These are phyloP conservation scores for Phyllostachys edulis DNA, from an alignment of 176 grass and related monocot species.

Conservation along the genomic window DNA sequence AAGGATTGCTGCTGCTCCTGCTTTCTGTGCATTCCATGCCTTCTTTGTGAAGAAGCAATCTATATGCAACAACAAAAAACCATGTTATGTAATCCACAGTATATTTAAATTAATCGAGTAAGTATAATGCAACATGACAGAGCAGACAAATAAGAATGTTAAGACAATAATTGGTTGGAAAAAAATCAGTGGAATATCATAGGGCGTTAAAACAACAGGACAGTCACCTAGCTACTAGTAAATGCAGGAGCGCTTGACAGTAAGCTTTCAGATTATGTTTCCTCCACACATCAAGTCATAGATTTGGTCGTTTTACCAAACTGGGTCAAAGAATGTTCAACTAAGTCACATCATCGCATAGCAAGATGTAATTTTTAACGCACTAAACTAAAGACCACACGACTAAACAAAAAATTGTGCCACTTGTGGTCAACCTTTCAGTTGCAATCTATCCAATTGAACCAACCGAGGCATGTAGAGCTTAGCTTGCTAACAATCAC, in stretches of 20 bases:
- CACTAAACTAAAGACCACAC: not conserved
- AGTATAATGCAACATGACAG: not conserved
- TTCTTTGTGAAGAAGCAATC: conserved; percentile 76
- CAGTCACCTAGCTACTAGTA: not conserved
- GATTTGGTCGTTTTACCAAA: not conserved
- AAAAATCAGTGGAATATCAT: not conserved
- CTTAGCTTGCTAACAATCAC: not conserved
- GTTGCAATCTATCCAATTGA: not conserved
- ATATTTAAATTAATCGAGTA: not conserved
- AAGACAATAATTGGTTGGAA: not conserved
- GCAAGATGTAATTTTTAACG: not conserved
- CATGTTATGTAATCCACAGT: not conserved
- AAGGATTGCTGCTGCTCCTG: conserved; percentile 64
- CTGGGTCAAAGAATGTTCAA: not conserved
- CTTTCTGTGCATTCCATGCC: conserved; percentile 70
- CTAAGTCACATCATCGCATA: not conserved
- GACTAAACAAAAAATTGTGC: not conserved
- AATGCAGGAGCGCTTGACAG: not conserved
- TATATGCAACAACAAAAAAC: not conserved
- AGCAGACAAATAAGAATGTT: not conserved
- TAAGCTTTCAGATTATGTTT: not conserved
- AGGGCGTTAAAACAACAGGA: not conserved
- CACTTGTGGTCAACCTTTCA: not conserved
- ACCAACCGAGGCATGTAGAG: not conserved
- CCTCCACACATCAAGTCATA: not conserved